Evolutionary conservation across 2,329 filamentous ascomycete species (phyloP), one percentile per base, ranked within the genome.

Genomic region (Colletotrichum sublineola): DNA sequence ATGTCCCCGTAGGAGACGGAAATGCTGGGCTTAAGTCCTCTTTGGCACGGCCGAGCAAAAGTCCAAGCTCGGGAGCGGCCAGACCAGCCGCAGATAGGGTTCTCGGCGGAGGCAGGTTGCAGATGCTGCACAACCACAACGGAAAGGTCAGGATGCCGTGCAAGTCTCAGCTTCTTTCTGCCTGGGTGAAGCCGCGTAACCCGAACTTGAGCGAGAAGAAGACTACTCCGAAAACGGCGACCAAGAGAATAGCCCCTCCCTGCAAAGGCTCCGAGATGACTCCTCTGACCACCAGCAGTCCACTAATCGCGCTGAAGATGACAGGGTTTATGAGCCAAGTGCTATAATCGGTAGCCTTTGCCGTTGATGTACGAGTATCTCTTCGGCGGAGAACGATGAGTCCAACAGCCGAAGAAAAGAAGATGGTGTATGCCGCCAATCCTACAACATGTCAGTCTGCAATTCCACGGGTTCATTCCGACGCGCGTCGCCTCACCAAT

Each of bases 241-340:
- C 77, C 60, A 75, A 75, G 63, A 79, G 36, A 61, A 80, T 78
- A 56, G 73, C 69, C 52, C 77, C 76, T 68, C 75, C 77, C 73
- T 79, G 78, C 60, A 78, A 73, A 63, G 76, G 77, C 73, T 77
- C 75, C 67, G 73, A 76, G 42, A 78, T 74, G 52, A 75, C 67
- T 72, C 77, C 80, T 74, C 78, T 76, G 57, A 77, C 66, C 38
- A 79, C 77, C 70, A 78, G 68, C 71, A 79, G 62, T 40, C 71
- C 73, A 67, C 77, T 79, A 42, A 77, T 74, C 52, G 73, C 73
- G 56, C 73, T 76, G 68, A 80, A 78, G 50, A 78, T 76, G 48
- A 78, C 67, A 63, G 75, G 76, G 55, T 78, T 77, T 50, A 74
- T 73, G 40, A 72, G 70, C 75, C 74, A 80, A 42, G 75, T 78